Conservation (phyloP, 441 rosid species). For the Syzygium malaccense region DNA sequence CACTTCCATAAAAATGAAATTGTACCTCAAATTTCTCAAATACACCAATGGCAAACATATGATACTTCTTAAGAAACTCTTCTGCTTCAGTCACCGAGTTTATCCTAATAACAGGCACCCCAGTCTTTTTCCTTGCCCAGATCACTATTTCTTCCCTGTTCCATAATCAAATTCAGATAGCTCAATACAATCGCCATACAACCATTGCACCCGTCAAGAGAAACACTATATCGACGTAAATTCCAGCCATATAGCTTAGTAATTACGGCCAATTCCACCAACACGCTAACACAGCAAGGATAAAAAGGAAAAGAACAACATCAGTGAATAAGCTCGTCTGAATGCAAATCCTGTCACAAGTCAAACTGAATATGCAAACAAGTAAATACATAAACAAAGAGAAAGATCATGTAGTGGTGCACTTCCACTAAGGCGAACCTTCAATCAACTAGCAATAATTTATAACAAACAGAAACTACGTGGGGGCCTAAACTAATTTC, state of each 20-base stretch:
- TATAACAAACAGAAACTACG: background rate
- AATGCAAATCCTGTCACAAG: background rate
- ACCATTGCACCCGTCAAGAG: background rate
- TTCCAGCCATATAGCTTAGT: background rate
- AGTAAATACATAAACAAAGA: background rate
- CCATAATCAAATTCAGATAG: constrained; percentile 1
- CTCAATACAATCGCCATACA: background rate
- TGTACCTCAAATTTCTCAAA: constrained; percentile 72
- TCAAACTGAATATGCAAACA: background rate
- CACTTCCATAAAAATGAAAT: background rate
- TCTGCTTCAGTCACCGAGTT: constrained; percentile 47
- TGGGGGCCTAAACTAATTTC: background rate
- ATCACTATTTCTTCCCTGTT: constrained; percentile 71
- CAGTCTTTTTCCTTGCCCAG: constrained; percentile 85
- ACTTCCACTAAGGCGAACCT: background rate
- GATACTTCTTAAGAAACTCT: constrained; percentile 44
- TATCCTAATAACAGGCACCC: constrained; percentile 49
- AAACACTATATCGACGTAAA: background rate
- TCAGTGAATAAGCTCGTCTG: background rate
- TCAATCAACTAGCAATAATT: background rate
- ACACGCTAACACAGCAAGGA: background rate
- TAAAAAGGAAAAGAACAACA: background rate
- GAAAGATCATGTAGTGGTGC: background rate
- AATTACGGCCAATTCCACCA: background rate
- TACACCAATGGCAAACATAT: constrained; percentile 47